These are phyloP conservation scores for Eucalyptus sideroxylon DNA, from an alignment of 345 rosid species.

Conservation along the genomic window DNA sequence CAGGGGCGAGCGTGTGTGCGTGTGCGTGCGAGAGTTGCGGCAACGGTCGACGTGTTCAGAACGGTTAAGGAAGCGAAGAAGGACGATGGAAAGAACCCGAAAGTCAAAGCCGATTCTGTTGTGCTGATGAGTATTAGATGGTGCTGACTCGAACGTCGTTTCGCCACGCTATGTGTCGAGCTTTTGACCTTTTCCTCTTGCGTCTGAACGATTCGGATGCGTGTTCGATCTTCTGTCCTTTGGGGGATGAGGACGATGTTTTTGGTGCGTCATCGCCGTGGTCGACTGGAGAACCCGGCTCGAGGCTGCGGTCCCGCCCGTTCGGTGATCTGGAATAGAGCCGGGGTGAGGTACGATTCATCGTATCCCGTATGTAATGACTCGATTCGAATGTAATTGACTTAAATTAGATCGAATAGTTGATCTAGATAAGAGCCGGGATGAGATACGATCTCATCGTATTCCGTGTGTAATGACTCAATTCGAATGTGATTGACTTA, in stretches of 20 bases:
- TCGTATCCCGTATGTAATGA: fast-evolving
- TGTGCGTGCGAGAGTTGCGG: not conserved
- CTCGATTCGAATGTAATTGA: fast-evolving
- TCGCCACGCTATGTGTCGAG: not conserved
- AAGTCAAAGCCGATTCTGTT: not conserved
- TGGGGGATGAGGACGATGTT: not conserved
- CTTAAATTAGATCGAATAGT: no score
- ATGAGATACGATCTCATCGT: fast-evolving
- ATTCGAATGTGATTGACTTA: not conserved
- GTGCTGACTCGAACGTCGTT: not conserved
- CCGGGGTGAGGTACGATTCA: fast-evolving
- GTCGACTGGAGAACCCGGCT: not conserved
- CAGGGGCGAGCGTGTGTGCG: no score
- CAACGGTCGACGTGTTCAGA: not conserved
- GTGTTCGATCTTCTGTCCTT: not conserved
- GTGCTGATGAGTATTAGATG: not conserved
- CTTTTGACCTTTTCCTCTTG: not conserved
- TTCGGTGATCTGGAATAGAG: not conserved
- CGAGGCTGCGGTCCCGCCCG: not conserved
- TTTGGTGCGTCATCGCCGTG: not conserved
- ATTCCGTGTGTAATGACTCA: fast-evolving
- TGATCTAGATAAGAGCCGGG: not conserved
- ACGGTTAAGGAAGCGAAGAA: not conserved
- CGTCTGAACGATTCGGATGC: not conserved
- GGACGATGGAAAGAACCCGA: fast-evolving